These are phyloP conservation scores for Helianthus annuus DNA, from an alignment of 129 eudicot species.

Conservation along the genomic window HanXRQr2.0-SUNRISE NC_035448.2:6470609-6471108, in stretches of 20 bases:
- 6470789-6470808: background rate
- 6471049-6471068: background rate
- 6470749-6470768: too few species aligned
- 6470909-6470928: too few species aligned
- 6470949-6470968: too few species aligned
- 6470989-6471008: background rate
- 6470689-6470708: background rate
- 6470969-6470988: too few species aligned
- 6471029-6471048: background rate
- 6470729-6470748: too few species aligned
- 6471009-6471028: background rate
- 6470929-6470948: too few species aligned
- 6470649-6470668: conserved; percentile 50
- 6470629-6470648: conserved; percentile 49
- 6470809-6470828: background rate
- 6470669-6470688: background rate
- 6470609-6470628: conserved; percentile 80
- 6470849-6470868: too few species aligned
- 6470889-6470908: too few species aligned
- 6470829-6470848: too few species aligned
- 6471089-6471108: background rate
- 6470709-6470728: too few species aligned
- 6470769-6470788: too few species aligned
- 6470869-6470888: too few species aligned
- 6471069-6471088: background rate